Evolutionary conservation across 768 basidiomycete species (phyloP), one percentile per base, ranked within the genome.

Genomic region (Infundibulicybe gibba): DNA sequence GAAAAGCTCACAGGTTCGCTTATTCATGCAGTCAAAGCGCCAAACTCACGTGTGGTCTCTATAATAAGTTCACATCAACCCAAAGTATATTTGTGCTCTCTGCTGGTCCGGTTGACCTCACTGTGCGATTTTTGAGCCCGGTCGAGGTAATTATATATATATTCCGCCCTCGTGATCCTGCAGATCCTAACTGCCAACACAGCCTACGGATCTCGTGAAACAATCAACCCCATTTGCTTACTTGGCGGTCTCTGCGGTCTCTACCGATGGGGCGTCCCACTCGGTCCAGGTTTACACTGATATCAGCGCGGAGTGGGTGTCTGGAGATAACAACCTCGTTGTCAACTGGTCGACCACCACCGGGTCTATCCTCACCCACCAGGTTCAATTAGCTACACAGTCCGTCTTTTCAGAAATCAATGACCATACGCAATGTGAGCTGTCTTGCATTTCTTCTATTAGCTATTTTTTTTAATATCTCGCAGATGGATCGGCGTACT

Each of bases 401-500:
- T 52, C 63, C 1, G 52, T 68, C 1, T 79, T 77, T 56, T 61
- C 70, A 0, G 85, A 87, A 58, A 54, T 73, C 44, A 66, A 66
- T 30, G 82, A 85, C 54, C 81, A 78, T 53, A 81, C 77, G 5
- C 77, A 83, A 66, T 77, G 83, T 81, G 52, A 57, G 76, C 60
- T 5, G 43, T 19, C 43, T 8, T 12, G 15, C 41, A n/a, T 41
- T 17, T 5, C 42, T 17, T 25, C 19, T 34, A 5, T 11, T 6
- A 39, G 5, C 11, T 30, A 20, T 17, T 13, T 49, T 54, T 34
- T 53, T 37, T n/a, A n/a, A 45, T 45, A 6, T 32, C 32, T 2
- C 44, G 16, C 54, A 86, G 83, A 85, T 61, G 83, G 84, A n/a
- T 77, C 79, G 17, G 80, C 75, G 2, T 81, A 74, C 60, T 84